Evolutionary conservation across 495 filamentous ascomycete species (phyloP), one percentile per base, ranked within the genome.

Genomic region (Melanomma pulvis-pyrius): DNA sequence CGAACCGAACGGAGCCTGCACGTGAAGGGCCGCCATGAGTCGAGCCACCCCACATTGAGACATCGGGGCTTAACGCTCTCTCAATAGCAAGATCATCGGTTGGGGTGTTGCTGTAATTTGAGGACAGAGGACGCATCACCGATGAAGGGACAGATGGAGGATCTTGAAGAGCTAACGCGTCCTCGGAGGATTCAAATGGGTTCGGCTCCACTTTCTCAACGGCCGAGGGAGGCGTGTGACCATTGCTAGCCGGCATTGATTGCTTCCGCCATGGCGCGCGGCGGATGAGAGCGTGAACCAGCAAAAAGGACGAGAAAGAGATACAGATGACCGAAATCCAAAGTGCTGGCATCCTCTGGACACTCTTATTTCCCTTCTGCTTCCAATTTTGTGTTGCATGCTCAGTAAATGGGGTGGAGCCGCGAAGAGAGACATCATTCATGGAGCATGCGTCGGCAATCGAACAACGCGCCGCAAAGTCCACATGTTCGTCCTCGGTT

Each of bases 371-470:
- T 29, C 59, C 29, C 7, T 22, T 26, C 49, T 74, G 71, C 41
- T 72, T 63, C 75, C 73, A 76, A 26, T 63, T 47, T 32, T 60
- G 19, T 28, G 68, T 67, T 32, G 77, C 64, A 25, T 69, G 48
- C 9, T 63, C 17, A 0, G 62, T 22, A 44, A 70, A 78, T 13
- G 58, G 21, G 11, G 77, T 70, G 2, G 65, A 69, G 17, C 76
- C 74, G 17, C 78, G 73, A 21, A 80, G 61, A 1, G 69, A 71
- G n/a, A 59, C 62, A 55, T 80, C 77, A 28, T 74, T 67, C 61
- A 73, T 74, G 0, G 62, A 68, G 59, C 78, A 80, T n/a, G 73
- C 67, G 30, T 75, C 69, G 8, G 67, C 36, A 24, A 61, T 21
- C 17, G 55, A 28, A 56, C 78, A 80, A 19, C 67, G 60, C 4